Evolutionary conservation across 2,329 filamentous ascomycete species (phyloP), one percentile per base, ranked within the genome.

Genomic region (Beauveria bassiana): DNA sequence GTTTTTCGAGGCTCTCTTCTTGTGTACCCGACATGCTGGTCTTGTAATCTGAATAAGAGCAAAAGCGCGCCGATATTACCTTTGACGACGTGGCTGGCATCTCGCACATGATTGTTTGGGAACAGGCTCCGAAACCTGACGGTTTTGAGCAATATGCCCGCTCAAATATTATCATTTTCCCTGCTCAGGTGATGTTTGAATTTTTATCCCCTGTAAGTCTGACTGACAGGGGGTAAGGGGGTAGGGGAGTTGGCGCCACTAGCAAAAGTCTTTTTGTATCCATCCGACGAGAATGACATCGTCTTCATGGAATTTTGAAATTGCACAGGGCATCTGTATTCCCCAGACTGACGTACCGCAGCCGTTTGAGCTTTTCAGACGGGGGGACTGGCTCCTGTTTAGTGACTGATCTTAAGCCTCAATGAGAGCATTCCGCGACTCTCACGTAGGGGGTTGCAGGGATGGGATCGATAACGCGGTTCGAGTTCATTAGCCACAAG

Each of bases 121-220:
- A 40, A 24, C 34, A 40, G 31, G 8, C 12, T 24, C 31, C 34
- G 51, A 53, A 53, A 53, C 51, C 51, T 53, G 34, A 40, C 22
- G 18, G 6, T 18, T 18, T 16, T 47, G n/a, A 31, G 54, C 54
- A 57, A 57, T 57, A 57, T 57, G 54, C 42, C 28, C 26, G 24
- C 42, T 24, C 26, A 47, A 22, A 43, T 57, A 57, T 57, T 57
- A 38, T 43, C 43, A 8, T 12, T 46, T 18, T 26, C 18, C 22
- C 42, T 57, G 54, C 54, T 57, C 54, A 57, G 54, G 54, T 57
- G 54, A 57, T 47, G 54, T 57, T 24, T 26, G 54, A 57, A 57
- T 57, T 57, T 57, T 56, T 57, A 18, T 12, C 12, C 42, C 54
- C 54, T 57, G 54, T 28, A 24, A 31, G 54, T 47, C 18, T 38